Base-by-base conservation (phyloP, 2,329 filamentous ascomycete genomes). In the Fusarium humuli region DNA sequence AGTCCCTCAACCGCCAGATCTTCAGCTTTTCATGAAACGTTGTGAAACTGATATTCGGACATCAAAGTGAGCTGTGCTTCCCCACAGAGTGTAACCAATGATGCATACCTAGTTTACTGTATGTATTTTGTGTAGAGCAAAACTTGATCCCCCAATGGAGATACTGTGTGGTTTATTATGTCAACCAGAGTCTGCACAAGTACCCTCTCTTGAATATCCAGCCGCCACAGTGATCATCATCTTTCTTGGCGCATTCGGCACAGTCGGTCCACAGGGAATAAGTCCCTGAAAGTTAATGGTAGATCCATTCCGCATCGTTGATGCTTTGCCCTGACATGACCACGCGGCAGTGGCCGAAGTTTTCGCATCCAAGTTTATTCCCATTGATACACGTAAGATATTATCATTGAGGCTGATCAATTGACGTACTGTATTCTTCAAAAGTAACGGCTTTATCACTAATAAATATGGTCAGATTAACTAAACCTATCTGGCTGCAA, bases 211-310 rank as follows among this genome's bases (percentile, higher is more conserved):
- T 50, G 50, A 50, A 20, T 29, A 29, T n/a, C 42, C 40, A 37
- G 55, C 49, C 68, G 64, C 68, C 68, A 71, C 68, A 64, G 40
- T 61, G 68, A 70, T 70, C 68, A 70, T 45, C 68, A 69, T 48
- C 20, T 9, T 57, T 54, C 53, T 69, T 59, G 52, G 65, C 57
- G 47, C 58, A 65, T 69, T 71, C 68, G 63, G 59, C 47, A 44
- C 54, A 59, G 42, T 57, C 64, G 57, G 34, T 22, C 7, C 53
- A 40, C 62, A 50, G 34, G 37, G 40, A 37, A 54, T 60, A 57
- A 61, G 65, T 67, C 61, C 67, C 66, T 67, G 67, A 49, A 55
- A 48, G 49, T 18, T 25, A 16, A 50, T 50, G 47, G 68, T 61
- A 46, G 68, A 70, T 72, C 68, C 57, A 65, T 64, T 58, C 59